Conservation (phyloP, 2,329 filamentous ascomycete genomes). For the Diaporthe sp. region DNA sequence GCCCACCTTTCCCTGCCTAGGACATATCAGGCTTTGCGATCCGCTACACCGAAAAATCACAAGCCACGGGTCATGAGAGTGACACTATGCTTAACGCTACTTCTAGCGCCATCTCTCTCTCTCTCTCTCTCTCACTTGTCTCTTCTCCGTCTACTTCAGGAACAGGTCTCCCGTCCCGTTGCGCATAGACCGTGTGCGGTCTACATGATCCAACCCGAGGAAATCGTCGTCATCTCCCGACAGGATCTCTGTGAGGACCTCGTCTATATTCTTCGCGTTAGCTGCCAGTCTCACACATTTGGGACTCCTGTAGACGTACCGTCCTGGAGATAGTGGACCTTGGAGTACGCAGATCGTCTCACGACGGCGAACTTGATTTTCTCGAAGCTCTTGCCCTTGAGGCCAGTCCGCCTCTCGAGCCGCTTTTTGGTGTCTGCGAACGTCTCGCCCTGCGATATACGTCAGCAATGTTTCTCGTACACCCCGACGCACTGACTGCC, state of each 20-base stretch:
- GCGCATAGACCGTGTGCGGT: slow-evolving; percentile 69
- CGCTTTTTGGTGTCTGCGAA: slow-evolving; percentile 95
- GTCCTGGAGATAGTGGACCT: slow-evolving; percentile 87
- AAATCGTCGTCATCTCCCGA: slow-evolving; percentile 68
- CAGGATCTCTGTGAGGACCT: slow-evolving; percentile 68
- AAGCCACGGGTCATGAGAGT: background rate
- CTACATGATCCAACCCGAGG: slow-evolving; percentile 76
- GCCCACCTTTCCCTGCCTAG: background rate
- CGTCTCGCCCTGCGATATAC: slow-evolving; percentile 74
- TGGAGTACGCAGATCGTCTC: slow-evolving; percentile 78
- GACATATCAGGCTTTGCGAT: slow-evolving; percentile 10
- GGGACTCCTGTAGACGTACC: slow-evolving; percentile 69
- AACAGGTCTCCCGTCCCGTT: slow-evolving; percentile 76
- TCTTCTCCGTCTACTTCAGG: slow-evolving; percentile 54
- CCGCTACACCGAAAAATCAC: slow-evolving; percentile 7
- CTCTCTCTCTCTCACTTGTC: background rate
- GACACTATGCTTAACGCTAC: slow-evolving; percentile 35
- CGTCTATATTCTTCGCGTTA: slow-evolving; percentile 58
- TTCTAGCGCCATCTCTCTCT: background rate
- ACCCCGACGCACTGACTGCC: background rate
- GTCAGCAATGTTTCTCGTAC: slow-evolving; percentile 2
- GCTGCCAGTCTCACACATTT: slow-evolving; percentile 43
- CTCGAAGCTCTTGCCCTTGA: slow-evolving; percentile 98
- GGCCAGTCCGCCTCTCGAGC: slow-evolving; percentile 90
- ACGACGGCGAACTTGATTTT: slow-evolving; percentile 97